Evolutionary conservation across 2,329 filamentous ascomycete species (phyloP), one percentile per base, ranked within the genome.

Genomic region (Colletotrichum sp.): DNA sequence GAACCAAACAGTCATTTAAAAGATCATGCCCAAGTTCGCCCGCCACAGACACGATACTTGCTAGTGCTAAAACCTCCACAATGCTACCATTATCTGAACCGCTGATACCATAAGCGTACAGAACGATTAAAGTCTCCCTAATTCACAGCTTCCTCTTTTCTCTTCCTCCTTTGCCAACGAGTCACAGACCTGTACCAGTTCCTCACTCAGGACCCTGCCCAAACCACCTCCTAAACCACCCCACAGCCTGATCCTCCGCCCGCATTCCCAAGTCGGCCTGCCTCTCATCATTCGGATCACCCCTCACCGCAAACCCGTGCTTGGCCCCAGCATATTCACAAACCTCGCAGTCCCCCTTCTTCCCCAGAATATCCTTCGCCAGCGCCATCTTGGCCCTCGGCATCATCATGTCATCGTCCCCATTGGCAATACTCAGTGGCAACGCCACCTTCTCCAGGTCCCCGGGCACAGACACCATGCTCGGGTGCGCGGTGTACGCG

Each of bases 401-500:
- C 55, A 90, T 78, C 61, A 82, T 82, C 56, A 82, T 79, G 78
- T 91, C 90, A 4, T 81, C 78, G 38, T 88, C 86, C 5, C 86
- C 88, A 7, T 89, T 76, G 2, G 87, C 86, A 71, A 90, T 85
- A 48, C 85, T 86, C 30, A 89, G 77, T 4, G 90, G 89, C 16
- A 85, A 74, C 3, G 76, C 80, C 4, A 89, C 80, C 48, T 83
- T 84, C 36, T 89, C 83, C 26, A 90, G 82, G 64, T 92, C 90
- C 13, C 73, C 82, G 0, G 88, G 88, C 4, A 92, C 69, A 0
- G 78, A 79, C 28, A 92, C 75, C 26, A 86, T 78, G 64, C 86
- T 89, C 4, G 90, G 90, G 78, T 92, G 90, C 12, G 86, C 89
- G 1, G 87, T 86, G 78, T 91, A 91, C 9, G 80, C 89, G 8